Evolutionary conservation across 805 yeast genomes (phyloP), one percentile per base, ranked within the genome.

Genomic region (Hanseniaspora osmophila): DNA sequence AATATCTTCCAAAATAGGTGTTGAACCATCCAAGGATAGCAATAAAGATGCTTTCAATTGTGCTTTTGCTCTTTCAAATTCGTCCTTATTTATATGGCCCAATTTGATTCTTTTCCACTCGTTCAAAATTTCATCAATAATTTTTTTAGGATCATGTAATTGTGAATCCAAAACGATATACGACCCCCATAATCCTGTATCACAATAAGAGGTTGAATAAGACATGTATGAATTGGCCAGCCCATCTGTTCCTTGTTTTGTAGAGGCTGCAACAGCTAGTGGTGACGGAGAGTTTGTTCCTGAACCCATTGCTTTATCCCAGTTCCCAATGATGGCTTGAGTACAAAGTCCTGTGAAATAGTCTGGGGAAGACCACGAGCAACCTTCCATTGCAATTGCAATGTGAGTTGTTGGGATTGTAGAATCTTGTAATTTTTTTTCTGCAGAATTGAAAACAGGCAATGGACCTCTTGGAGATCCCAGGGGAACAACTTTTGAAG

Each of bases 121-220:
- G 53, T 74, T 74, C 52, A 84, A 64, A 18, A 90, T 76, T 49
- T 84, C 86, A 55, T 81, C 78, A 33, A 85, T 74, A 43, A 88
- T 75, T 35, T 75, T 70, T 52, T 75, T 77, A 54, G 84, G 69
- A 51, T 83, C 70, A 30, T 78, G 72, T 15, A 38, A 30, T 51
- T 73, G 73, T 11, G 70, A 67, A 54, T 90, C 96, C 18, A 94
- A 77, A 7, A 86, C 85, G 49, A 92, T 71, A 61, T 92, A 92
- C 55, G 90, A 81, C 33, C 99, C 99, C 96, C 96, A 90, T 45
- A 92, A 68, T 9, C 99, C 99, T 11, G 96, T 84, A 65, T 92
- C 99, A 10, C 96, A 88, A 65, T 92, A 92, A 1, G 95, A 84
- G 2, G 99, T 92, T 30, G 95, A 84, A 66, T 90, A 92, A 6